Evolutionary conservation across 2,329 filamentous ascomycete genomes (phyloP), one percentile per base, ranked within the genome.

Genomic region (Venturia carpophila): DNA sequence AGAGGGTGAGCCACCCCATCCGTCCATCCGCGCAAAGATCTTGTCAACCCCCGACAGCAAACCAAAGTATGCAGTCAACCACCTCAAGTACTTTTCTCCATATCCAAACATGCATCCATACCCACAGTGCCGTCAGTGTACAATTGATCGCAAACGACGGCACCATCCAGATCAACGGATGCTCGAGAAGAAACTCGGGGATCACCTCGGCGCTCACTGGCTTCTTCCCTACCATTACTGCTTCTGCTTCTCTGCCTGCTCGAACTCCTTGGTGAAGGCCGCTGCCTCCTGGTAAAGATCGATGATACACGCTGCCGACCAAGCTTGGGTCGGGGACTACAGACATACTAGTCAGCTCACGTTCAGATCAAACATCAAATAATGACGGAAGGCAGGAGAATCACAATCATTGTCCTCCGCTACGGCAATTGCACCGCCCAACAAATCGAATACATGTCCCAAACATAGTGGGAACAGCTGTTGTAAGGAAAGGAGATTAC

Each of bases 261-360:
- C 42, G 60, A 61, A 61, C 42, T 62, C 60, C 24, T 65, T 55
- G 49, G 52, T 60, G 37, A 75, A 72, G 66, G 75, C 83, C 34
- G 83, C 82, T 21, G 91, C 93, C 75, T 99, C 94, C 81, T 96
- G 92, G 79, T 96, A 99, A 68, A 99, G 77, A 78, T 99, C 94
- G 72, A 99, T 90, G 72, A 99, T 80, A 75, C 94, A 97, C 27
- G 91, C 89, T 39, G 94, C 90, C 64, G 92, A 97, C 94, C 94
- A 99, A 64, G 94, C 89, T 76, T 99, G 94, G 0, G 94, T 97
- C 34, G 94, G 94, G 64, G 89, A 94, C 87, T 94, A 73, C 65
- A 58, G 63, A 34, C 30, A 67, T 65, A 39, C 52, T 63, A 65
- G 68, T 77, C 71, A 78, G 73, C 68, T 69, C 65, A n/a, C 34